Evolutionary conservation across 768 basidiomycete species (phyloP).

Genomic region (Pulveroboletus sp.): DNA sequence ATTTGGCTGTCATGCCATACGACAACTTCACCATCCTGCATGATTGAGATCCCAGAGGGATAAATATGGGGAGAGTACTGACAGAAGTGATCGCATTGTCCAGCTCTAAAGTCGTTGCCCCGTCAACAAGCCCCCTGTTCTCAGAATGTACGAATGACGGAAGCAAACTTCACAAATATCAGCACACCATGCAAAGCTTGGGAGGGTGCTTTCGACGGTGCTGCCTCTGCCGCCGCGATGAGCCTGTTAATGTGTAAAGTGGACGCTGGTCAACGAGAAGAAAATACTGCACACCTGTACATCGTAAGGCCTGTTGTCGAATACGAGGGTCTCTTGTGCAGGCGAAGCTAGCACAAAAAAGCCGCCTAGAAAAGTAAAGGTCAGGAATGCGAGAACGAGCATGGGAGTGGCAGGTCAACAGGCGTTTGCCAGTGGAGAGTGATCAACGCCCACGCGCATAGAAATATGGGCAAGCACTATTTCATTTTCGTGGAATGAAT

Average conservation of each 20-base stretch:
- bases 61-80: conserved; percentile 4
- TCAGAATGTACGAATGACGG: conserved; percentile 4
- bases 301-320: conserved; percentile 39
- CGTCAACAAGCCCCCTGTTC: conserved; percentile 67
- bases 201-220: conserved; percentile 67
- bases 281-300: conserved; percentile 40
- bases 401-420: conserved; percentile 9
- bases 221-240: conserved; percentile 78
- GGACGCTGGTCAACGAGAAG: not conserved
- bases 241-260: conserved; percentile 39
- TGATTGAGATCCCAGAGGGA: conserved; percentile 4
- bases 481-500: not conserved
- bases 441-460: not conserved
- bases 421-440: not conserved
- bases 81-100: conserved; percentile 77
- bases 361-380: not conserved
- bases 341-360: conserved; percentile 25
- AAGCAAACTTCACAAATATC: conserved; percentile 7
- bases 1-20: conserved; percentile 82
- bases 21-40: conserved; percentile 68
- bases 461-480: not conserved
- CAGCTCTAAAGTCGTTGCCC: conserved; percentile 71
- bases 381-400: conserved; percentile 12
- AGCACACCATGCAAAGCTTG: conserved; percentile 69
- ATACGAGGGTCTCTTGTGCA: conserved; percentile 23